phyloP scores from a whole-genome alignment of 176 grass and related monocot species.

The Typha latifolia region DNA sequence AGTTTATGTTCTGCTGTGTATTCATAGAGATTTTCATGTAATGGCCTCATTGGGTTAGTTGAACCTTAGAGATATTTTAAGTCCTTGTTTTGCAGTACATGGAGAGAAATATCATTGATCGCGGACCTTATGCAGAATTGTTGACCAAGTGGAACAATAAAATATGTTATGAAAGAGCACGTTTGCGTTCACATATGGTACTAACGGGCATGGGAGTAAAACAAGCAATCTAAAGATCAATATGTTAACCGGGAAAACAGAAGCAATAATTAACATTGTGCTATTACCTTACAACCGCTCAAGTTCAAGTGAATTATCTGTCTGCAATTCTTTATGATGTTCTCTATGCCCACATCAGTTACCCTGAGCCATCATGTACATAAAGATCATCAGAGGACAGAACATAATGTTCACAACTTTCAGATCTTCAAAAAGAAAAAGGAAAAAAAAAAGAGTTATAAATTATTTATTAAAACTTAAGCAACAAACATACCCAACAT shows the following conservation, averaged over 20 bases:
- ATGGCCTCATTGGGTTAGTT: neutral
- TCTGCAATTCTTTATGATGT: conserved; percentile 58
- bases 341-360: conserved; percentile 48
- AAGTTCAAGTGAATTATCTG: conserved; percentile 64
- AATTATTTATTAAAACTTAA: conserved; percentile 16
- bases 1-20: neutral
- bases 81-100: neutral
- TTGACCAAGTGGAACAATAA: no score
- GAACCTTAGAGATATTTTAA: neutral
- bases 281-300: conserved; percentile 88
- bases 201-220: neutral
- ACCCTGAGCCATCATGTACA: conserved; percentile 31
- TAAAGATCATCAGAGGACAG: neutral
- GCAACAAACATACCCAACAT: conserved; percentile 57
- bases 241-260: conserved; percentile 1
- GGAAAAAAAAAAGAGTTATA: neutral
- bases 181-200: no score
- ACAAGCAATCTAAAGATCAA: conserved; percentile 3
- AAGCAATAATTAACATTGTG: neutral
- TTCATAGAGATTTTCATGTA: neutral
- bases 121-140: no score
- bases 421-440: no score
- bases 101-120: neutral
- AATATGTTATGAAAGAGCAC: no score
- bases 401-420: no score